Evolutionary conservation across 352 stramenopile species (phyloP), one percentile per base, ranked within the genome.

Genomic region (Globisporangium nagaii): DNA sequence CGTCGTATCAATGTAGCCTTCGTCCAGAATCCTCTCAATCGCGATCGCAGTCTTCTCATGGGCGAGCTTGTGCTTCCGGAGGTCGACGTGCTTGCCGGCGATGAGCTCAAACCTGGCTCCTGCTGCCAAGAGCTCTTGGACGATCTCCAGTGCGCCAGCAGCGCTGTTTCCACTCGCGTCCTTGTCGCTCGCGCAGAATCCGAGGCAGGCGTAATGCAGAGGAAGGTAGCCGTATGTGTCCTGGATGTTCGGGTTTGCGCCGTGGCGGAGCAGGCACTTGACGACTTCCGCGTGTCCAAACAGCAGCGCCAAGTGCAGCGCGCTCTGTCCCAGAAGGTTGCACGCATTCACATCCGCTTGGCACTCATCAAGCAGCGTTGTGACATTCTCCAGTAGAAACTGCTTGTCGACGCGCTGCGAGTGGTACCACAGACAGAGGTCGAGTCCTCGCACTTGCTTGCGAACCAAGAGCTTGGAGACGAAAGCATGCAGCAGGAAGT

Each of bases 201-300:
- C 80, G 8, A 87, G 57, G 28, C 75, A 89, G 1, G 75, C 74
- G 50, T 88, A 93, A 49, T 93, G 83, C 19, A 93, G 39, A 2
- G 79, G 69, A 0, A 88, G 43, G 28, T 81, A 76, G 3, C 83
- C 83, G 24, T 74, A 75, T 1, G 50, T 42, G 44, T 86, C 74
- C 12, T 66, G 67, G 8, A 86, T 50, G 24, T 88, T 90, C 6
- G 78, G 78, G 45, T 86, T 88, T 15, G 78, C 72, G 9, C 70
- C 73, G 47, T 63, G 65, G 9, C 31, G 30, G 1, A 92, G 44
- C 17, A 91, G 55, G 15, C 73, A 60, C n/a, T 66, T 58, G 0
- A 49, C 77, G 15, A 78, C 66, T 1, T 58, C 59, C 0, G 45
- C 59, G 45, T 91, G 80, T 0, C 79, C 83, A 57, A 87, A 73